Evolutionary conservation across 352 stramenopile genomes (phyloP), one percentile per base, ranked within the genome.

Genomic region (Phytophthora macrochlamydospora): DNA sequence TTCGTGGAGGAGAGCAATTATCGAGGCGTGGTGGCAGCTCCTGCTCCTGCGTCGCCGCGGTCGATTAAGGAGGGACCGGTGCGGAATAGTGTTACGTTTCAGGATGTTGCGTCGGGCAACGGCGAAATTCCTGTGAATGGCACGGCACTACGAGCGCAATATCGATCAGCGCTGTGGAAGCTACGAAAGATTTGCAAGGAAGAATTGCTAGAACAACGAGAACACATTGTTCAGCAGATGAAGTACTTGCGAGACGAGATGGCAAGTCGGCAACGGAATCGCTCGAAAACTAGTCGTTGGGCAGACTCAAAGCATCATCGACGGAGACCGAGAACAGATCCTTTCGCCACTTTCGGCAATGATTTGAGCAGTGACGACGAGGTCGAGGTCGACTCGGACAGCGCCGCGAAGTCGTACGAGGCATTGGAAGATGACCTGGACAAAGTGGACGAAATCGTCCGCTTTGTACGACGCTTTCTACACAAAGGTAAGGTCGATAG

Each of bases 1-100:
- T 92, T 95, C 51, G 82, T 90, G 0, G 77, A 91, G 48, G 84
- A 94, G 32, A 65, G 81, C 44, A 75, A 73, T 55, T 87, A 85
- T 57, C 37, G 62, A 46, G 24, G 52, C 6, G 12, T 13, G 3
- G 44, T 64, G 14, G 49, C 51, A 4, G 18, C 18, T 24, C 18
- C 18, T 24, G 18, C 18, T 24, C 7, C 72, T 48, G 38, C 49
- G 28, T 12, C 38, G 33, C 29, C 56, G 29, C 51, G 49, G 13
- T 33, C 67, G 50, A 56, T 64, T 9, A 35, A 59, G n/a, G 56
- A 76, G 56, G 59, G 67, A 38, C 43, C 18, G 31, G 52, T 53
- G 24, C 31, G 29, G 54, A 13, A 55, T 38, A 33, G 13, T 4
- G 37, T 29, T 35, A 46, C 52, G 9, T 40, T 59, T 28, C 35